A percentile compares a stretch with the other conserved stretches of the same genome.
These are phyloP conservation scores for Bipolaris zeicola DNA, from an alignment of 2,329 filamentous ascomycete species.

Conservation along the genomic window DNA sequence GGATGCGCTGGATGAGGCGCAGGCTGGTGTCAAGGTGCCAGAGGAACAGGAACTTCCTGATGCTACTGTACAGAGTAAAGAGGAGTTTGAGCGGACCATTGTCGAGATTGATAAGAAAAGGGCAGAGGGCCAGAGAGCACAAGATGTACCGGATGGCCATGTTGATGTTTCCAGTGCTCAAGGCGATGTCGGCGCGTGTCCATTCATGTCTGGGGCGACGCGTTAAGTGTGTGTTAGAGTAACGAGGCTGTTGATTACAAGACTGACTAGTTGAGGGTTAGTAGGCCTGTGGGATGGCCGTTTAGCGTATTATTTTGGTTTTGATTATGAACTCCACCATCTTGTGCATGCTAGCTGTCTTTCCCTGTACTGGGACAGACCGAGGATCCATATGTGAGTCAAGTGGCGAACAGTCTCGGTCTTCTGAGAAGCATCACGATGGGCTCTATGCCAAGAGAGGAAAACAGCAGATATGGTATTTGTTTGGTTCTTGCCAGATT, in stretches of 20 bases:
- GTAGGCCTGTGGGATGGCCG: background rate
- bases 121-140: background rate
- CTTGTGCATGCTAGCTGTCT: too few species aligned
- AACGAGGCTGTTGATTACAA: too few species aligned
- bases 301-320: too few species aligned
- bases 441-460: too few species aligned
- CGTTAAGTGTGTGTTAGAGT: background rate
- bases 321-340: too few species aligned
- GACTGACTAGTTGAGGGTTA: background rate
- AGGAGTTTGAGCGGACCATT: conserved; percentile 16
- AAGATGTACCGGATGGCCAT: conserved; percentile 17
- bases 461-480: too few species aligned
- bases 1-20: conserved; percentile 34
- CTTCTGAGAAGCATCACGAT: too few species aligned
- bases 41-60: conserved; percentile 24
- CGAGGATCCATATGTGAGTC: too few species aligned
- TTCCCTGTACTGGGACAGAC: too few species aligned
- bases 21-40: conserved; percentile 17
- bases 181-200: conserved; percentile 12
- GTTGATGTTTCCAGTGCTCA: conserved; percentile 7
- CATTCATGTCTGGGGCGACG: conserved; percentile 12
- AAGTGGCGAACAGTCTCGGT: too few species aligned
- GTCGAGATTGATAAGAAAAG: conserved; percentile 16
- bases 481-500: too few species aligned
- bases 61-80: conserved; percentile 16